Base-by-base conservation (phyloP, 2,329 filamentous ascomycete genomes). In the Ophiostoma populinum region DNA sequence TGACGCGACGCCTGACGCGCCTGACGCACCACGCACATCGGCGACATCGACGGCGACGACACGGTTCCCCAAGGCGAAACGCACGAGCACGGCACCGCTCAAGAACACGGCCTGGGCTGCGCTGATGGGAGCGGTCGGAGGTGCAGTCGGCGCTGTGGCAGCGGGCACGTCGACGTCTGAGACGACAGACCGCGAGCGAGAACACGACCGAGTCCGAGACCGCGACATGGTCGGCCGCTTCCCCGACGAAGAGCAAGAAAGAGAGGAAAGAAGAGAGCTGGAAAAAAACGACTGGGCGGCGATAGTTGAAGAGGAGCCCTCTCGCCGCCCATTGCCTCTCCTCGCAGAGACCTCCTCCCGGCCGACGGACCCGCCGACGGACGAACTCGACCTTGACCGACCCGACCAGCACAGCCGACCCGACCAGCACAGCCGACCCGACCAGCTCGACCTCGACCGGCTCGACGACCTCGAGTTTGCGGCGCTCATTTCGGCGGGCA, bases 401-500 rank as follows among this genome's bases (percentile, higher is more conserved):
- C n/a, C n/a, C n/a, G n/a, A n/a, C n/a, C n/a, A n/a, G n/a, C n/a
- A n/a, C n/a, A n/a, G n/a, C n/a, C n/a, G n/a, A n/a, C n/a, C n/a
- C n/a, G n/a, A n/a, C n/a, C n/a, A n/a, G n/a, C n/a, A n/a, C n/a
- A n/a, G n/a, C n/a, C n/a, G n/a, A n/a, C 29, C 19, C 21, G 20
- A 15, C 30, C 12, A 17, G 12, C 3, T 15, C 29, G 6, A 7
- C 30, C 5, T 3, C 21, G 3, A 12, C 8, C 19, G n/a, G 12
- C 7, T 18, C 15, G 4, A 75, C 38, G 78, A 82, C 44, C 55
- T 77, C 7, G 72, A 73, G 34, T 82, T 83, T 44, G 70, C 74
- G 7, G 78, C 77, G 19, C 71, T 68, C 3, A 55, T 82, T 31
- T 75, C 76, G 38, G 79, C 76, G 32, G 75, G 73, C 2, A 59